A percentile compares a stretch with the other conserved stretches of the same genome.
These are phyloP conservation scores for Ophiostoma montium DNA, from an alignment of 2,329 filamentous ascomycete species.

Conservation along the genomic window DNA sequence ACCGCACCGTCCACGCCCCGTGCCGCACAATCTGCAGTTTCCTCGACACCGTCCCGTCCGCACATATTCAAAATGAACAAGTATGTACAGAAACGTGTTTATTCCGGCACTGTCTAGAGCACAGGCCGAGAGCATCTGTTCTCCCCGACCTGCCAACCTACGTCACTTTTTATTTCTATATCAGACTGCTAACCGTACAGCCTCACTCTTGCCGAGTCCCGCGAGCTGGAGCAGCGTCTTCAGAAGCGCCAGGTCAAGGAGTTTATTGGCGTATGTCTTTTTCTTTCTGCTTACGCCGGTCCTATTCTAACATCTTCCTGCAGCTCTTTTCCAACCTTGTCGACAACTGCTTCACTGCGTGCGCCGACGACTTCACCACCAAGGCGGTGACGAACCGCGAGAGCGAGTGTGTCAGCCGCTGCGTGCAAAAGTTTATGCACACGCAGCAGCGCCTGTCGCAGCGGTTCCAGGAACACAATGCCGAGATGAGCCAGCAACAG, in stretches of 20 bases:
- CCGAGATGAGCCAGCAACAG: slow-evolving; percentile 42
- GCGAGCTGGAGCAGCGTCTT: slow-evolving; percentile 86
- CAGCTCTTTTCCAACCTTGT: slow-evolving; percentile 54
- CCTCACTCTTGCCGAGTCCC: slow-evolving; percentile 30
- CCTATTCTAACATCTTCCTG: background rate
- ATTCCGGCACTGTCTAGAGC: background rate
- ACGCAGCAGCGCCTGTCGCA: slow-evolving; percentile 79
- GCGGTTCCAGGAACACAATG: slow-evolving; percentile 65
- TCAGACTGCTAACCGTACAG: slow-evolving; percentile 1
- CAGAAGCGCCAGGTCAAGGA: slow-evolving; percentile 98
- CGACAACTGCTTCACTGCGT: slow-evolving; percentile 89
- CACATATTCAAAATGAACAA: background rate
- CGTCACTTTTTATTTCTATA: background rate
- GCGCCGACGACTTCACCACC: slow-evolving; percentile 96
- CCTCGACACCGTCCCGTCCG: background rate
- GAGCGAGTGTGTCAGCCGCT: slow-evolving; percentile 82
- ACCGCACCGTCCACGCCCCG: background rate
- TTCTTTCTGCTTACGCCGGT: background rate
- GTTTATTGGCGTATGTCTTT: slow-evolving; percentile 78
- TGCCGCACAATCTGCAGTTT: background rate
- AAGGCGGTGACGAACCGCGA: slow-evolving; percentile 83
- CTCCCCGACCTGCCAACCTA: background rate
- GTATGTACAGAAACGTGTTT: background rate
- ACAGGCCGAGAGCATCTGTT: background rate
- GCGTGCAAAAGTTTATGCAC: slow-evolving; percentile 93